These are phyloP conservation scores for Aspergillus incahuasiensis DNA, from an alignment of 495 filamentous ascomycete species.

Conservation along the genomic window DNA sequence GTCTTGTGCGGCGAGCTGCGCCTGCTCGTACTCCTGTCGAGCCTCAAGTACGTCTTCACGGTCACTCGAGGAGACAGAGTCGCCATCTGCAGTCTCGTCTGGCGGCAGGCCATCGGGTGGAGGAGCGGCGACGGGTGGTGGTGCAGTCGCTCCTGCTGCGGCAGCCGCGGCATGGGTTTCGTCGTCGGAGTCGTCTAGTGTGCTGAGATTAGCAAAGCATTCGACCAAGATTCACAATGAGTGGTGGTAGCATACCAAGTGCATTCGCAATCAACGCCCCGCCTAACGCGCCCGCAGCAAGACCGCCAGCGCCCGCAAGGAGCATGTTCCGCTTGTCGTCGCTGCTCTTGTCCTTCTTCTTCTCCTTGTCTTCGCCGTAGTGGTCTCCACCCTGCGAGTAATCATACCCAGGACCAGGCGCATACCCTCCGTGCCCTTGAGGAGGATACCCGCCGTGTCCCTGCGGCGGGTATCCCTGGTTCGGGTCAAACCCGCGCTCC, in stretches of 20 bases:
- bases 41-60: slow-evolving; percentile 3
- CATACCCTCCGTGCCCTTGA: not conserved
- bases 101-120: not conserved
- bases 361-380: not conserved
- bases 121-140: not conserved
- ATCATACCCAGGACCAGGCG: not conserved
- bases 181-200: not conserved
- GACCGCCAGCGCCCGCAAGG: not conserved
- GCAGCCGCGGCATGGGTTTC: not conserved
- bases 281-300: not conserved
- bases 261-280: not conserved
- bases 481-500: no score
- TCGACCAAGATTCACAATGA: no score
- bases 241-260: not conserved
- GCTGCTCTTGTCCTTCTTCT: not conserved
- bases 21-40: slow-evolving; percentile 3
- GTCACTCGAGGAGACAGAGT: slow-evolving; percentile 3
- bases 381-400: not conserved
- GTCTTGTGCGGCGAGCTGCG: not conserved
- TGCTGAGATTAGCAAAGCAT: no score
- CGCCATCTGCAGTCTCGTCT: not conserved
- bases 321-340: slow-evolving; percentile 1
- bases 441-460: not conserved
- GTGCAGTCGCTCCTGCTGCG: no score
- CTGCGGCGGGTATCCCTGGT: no score